Evolutionary conservation across 164 flowering plant genomes (phyloP).

Genomic region (Berberis thunbergii): DNA sequence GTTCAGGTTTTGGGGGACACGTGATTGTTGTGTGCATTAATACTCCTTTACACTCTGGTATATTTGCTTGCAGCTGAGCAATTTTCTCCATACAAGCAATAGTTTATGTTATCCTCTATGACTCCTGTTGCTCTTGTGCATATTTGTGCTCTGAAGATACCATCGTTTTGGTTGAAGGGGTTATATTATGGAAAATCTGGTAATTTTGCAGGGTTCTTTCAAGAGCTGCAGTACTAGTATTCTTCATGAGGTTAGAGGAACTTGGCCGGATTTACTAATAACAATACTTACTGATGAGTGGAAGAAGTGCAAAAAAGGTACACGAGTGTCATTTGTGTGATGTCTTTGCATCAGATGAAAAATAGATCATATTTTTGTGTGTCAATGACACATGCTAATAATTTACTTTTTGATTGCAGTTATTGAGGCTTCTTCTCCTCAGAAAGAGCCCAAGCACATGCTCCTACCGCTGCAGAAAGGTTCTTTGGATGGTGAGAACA

Average conservation of each 20-base stretch:
- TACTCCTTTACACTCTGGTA: too few species aligned
- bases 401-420: slow-evolving; percentile 38
- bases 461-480: slow-evolving; percentile 40
- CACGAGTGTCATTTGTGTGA: not conserved
- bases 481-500: slow-evolving; percentile 37
- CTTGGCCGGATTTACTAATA: slow-evolving; percentile 72
- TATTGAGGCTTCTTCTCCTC: slow-evolving; percentile 83
- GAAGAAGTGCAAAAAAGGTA: slow-evolving; percentile 97
- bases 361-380: not conserved
- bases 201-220: slow-evolving; percentile 47
- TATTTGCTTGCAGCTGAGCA: too few species aligned
- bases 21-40: too few species aligned
- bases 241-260: slow-evolving; percentile 52
- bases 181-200: slow-evolving; percentile 6
- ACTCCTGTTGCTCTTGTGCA: too few species aligned
- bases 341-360: not conserved
- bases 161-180: too few species aligned
- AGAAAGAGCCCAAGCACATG: slow-evolving; percentile 63
- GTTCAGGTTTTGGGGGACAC: too few species aligned
- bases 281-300: slow-evolving; percentile 69
- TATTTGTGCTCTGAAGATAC: too few species aligned
- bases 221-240: slow-evolving; percentile 35
- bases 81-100: too few species aligned
- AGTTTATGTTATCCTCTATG: too few species aligned
- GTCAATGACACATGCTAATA: not conserved